These are phyloP conservation scores for Fraxinus cuspidata DNA, from an alignment of 257 asterid genomes.

Conservation along the genomic window DNA sequence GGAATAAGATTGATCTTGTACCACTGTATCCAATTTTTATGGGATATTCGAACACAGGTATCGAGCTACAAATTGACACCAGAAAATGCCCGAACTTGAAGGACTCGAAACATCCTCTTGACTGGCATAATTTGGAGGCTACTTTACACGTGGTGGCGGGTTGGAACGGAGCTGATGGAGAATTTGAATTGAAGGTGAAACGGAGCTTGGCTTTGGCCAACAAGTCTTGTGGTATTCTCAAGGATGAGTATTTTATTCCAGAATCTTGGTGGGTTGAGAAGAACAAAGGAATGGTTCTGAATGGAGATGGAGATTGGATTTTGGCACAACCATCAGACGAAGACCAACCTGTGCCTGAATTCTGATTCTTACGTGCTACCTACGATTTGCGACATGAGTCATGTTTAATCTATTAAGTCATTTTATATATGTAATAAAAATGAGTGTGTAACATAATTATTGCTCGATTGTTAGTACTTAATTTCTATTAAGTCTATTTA, in stretches of 20 bases:
- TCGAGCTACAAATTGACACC: conserved; percentile 49
- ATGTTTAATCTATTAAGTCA: too few relatives aligned
- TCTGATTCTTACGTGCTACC: conserved; percentile 19
- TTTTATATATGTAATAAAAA: too few relatives aligned
- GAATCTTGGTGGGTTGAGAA: conserved; percentile 92
- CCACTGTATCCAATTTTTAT: conserved; percentile 55
- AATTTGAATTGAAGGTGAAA: conserved; percentile 63
- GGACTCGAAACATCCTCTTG: conserved; percentile 57
- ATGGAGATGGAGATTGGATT: conserved; percentile 64
- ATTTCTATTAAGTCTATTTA: too few relatives aligned
- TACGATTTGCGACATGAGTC: too few relatives aligned
- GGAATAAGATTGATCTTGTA: conserved; percentile 67
- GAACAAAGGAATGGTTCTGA: conserved; percentile 67
- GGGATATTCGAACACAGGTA: conserved; percentile 55
- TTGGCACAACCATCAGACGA: conserved; percentile 56
- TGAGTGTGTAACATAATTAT: too few relatives aligned
- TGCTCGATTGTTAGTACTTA: too few relatives aligned
- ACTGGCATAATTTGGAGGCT: conserved; percentile 88
- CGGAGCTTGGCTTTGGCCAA: conserved; percentile 79
- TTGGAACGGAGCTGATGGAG: conserved; percentile 69
- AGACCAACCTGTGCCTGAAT: conserved; percentile 73
- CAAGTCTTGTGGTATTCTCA: conserved; percentile 62
- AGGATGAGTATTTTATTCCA: conserved; percentile 75
- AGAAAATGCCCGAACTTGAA: conserved; percentile 68
- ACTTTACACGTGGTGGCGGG: conserved; percentile 78